Conservation (phyloP, 2,329 filamentous ascomycete species). For the Monosporascus cannonballus region DNA sequence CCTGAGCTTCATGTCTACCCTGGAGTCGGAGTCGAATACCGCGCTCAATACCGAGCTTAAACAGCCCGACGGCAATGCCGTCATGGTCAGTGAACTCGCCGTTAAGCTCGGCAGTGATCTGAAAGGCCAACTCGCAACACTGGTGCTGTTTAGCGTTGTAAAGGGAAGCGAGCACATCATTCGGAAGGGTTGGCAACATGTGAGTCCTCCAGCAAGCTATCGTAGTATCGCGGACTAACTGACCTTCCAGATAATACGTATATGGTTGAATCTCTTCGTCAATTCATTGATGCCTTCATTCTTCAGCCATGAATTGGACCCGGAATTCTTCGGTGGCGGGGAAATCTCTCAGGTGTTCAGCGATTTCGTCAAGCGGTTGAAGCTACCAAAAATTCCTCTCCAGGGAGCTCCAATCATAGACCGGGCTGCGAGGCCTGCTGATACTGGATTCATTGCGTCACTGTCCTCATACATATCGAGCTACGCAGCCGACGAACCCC, state of each 20-base stretch:
- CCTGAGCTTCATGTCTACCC: conserved; percentile 81
- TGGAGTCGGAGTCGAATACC: conserved; percentile 79
- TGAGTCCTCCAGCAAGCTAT: conserved; percentile 36
- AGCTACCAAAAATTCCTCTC: conserved; percentile 76
- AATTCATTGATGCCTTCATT: conserved; percentile 88
- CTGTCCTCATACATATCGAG: conserved; percentile 98
- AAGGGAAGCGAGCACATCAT: conserved; percentile 77
- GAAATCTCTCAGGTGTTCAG: not conserved
- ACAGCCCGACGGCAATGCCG: conserved; percentile 72
- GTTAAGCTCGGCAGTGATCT: conserved; percentile 94
- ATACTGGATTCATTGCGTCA: conserved; percentile 85
- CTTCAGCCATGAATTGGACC: conserved; percentile 45
- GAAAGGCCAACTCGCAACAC: conserved; percentile 84
- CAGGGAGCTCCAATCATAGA: conserved; percentile 94
- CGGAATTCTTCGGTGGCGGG: not conserved
- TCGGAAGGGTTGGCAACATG: conserved; percentile 70
- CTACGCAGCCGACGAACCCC: conserved; percentile 95
- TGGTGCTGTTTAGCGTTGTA: conserved; percentile 91
- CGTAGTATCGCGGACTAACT: conserved; percentile 8
- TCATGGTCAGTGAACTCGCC: conserved; percentile 98
- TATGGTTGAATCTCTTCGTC: conserved; percentile 92
- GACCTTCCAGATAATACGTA: conserved; percentile 66
- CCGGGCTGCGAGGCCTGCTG: conserved; percentile 68
- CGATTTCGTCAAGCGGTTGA: conserved; percentile 50
- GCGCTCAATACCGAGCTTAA: conserved; percentile 92